Conservation (phyloP, 208 protist species). For the Zelonia costaricensis region DNA sequence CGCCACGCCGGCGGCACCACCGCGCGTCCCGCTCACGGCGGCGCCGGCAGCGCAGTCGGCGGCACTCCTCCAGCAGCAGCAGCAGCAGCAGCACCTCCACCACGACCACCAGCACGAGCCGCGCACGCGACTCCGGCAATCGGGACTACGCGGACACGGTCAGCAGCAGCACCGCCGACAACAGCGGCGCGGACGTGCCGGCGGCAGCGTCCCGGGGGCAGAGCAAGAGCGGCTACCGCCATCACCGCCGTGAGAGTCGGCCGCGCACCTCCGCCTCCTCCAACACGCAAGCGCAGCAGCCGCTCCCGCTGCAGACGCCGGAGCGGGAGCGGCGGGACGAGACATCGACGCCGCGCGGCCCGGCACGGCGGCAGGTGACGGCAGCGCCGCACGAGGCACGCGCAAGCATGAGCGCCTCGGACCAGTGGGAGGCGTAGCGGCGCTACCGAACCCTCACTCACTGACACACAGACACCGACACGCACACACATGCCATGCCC, state of each 20-base stretch:
- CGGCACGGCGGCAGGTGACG: background rate
- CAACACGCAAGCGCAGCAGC: too few species aligned
- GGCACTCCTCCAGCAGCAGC: constrained; percentile 2
- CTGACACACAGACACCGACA: too few species aligned
- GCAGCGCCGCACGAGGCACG: background rate
- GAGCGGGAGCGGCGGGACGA: too few species aligned
- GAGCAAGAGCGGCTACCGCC: background rate
- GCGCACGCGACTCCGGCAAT: background rate
- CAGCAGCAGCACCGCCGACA: constrained; percentile 17
- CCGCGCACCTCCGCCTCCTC: background rate
- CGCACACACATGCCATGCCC: too few species aligned
- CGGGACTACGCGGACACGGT: constrained; percentile 6
- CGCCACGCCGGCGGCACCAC: background rate
- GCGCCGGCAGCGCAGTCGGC: background rate
- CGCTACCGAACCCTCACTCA: background rate
- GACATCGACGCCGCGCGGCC: too few species aligned
- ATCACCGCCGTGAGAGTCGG: background rate
- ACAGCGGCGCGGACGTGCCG: constrained; percentile 8
- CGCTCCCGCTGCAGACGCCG: too few species aligned
- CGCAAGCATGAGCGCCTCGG: background rate
- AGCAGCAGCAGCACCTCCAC: constrained; percentile 5
- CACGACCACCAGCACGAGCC: constrained; percentile 2
- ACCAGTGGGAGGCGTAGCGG: background rate
- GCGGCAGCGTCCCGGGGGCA: background rate
- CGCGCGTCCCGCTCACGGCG: background rate